These are phyloP conservation scores for Vigna nakashimae DNA, from an alignment of 306 rosid genomes.

Conservation along the genomic window DNA sequence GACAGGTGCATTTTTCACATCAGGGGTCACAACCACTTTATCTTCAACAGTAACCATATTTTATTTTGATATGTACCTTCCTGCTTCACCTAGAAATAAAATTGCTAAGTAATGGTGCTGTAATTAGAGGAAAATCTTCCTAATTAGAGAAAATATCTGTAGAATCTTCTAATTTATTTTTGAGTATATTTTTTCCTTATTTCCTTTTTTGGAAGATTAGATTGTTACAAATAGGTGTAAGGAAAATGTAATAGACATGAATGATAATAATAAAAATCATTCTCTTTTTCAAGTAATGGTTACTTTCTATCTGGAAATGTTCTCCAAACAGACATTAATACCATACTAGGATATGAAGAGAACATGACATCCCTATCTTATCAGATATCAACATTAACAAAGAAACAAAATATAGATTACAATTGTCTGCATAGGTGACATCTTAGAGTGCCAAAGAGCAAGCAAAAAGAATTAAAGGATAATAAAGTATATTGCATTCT, in stretches of 20 bases:
- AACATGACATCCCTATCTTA: background rate
- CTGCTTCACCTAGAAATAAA: constrained; percentile 46
- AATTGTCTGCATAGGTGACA: background rate
- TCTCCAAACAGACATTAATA: background rate
- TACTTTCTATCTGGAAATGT: background rate
- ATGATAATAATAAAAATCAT: too few species aligned
- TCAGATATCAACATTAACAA: constrained; percentile 14
- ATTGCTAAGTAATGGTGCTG: background rate
- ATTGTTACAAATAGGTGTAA: too few species aligned
- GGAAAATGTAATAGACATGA: too few species aligned
- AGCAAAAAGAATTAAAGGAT: background rate
- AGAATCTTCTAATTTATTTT: too few species aligned
- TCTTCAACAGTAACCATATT: constrained; percentile 60
- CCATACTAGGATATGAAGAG: constrained; percentile 3
- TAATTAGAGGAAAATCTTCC: too few species aligned
- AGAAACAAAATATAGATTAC: constrained; percentile 1
- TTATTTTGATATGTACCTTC: constrained; percentile 45
- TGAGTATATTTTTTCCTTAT: too few species aligned
- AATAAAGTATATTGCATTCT: background rate
- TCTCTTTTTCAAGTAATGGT: background rate
- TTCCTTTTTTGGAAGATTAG: too few species aligned
- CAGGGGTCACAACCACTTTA: constrained; percentile 41
- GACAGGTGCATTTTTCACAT: constrained; percentile 37
- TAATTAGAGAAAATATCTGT: too few species aligned
- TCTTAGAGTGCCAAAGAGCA: background rate